These are phyloP conservation scores for Neofusicoccum parvum DNA, from an alignment of 2,329 filamentous ascomycete species.

Conservation along the genomic window DNA sequence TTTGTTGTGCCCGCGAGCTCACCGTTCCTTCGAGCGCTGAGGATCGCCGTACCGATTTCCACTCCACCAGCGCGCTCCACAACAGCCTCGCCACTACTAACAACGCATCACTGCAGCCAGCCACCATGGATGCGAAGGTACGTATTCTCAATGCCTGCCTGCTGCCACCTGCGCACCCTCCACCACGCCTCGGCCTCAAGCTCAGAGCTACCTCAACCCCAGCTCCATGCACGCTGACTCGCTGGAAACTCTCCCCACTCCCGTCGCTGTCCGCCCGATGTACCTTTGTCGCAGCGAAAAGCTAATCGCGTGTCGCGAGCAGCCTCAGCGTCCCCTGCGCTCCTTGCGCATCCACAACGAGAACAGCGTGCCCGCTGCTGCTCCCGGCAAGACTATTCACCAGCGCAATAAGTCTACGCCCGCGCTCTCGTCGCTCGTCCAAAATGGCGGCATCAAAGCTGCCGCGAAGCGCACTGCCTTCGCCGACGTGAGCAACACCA, in stretches of 20 bases:
- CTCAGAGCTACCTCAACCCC: not conserved
- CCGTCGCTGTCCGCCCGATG: slow-evolving; percentile 12
- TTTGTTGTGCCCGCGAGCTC: slow-evolving; percentile 15
- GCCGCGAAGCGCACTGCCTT: slow-evolving; percentile 77
- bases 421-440: slow-evolving; percentile 59
- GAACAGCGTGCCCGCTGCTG: slow-evolving; percentile 55
- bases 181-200: slow-evolving; percentile 2
- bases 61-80: slow-evolving; percentile 11
- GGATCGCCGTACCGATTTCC: slow-evolving; percentile 13
- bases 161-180: slow-evolving; percentile 12
- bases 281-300: slow-evolving; percentile 18
- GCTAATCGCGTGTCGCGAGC: slow-evolving; percentile 21
- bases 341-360: slow-evolving; percentile 68
- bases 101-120: slow-evolving; percentile 12
- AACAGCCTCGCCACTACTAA: slow-evolving; percentile 25
- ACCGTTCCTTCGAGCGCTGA: slow-evolving; percentile 13
- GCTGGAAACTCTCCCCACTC: slow-evolving; percentile 13
- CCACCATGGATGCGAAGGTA: slow-evolving; percentile 51
- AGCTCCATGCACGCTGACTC: slow-evolving; percentile 6
- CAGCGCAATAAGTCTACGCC: slow-evolving; percentile 79
- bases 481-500: slow-evolving; percentile 77
- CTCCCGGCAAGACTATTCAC: slow-evolving; percentile 60
- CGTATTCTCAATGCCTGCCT: slow-evolving; percentile 23
- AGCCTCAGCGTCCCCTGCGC: slow-evolving; percentile 71
- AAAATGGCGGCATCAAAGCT: slow-evolving; percentile 61